These are phyloP conservation scores for Triangularia verruculosa DNA, from an alignment of 2,329 filamentous ascomycete species.

Conservation along the genomic window DNA sequence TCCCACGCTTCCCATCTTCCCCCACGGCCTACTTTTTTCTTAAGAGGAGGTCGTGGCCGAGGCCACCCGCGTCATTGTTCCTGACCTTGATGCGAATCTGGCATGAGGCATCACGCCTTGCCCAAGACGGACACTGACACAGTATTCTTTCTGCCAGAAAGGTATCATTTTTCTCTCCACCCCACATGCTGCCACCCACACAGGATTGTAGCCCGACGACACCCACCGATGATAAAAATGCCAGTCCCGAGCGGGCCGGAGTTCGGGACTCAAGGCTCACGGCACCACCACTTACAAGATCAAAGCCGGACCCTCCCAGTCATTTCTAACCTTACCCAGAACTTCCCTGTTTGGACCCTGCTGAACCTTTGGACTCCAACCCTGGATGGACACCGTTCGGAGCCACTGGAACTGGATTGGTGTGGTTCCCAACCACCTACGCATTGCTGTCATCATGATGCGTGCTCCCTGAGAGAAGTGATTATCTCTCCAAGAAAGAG, in stretches of 20 bases:
- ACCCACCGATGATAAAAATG: not conserved
- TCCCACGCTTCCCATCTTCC: conserved; percentile 6
- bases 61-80: conserved; percentile 6
- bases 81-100: conserved; percentile 13
- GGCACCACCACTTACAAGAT: not conserved
- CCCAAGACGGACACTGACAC: conserved; percentile 10
- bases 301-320: not conserved
- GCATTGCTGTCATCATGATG: not conserved
- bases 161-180: conserved; percentile 3
- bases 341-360: not conserved
- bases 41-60: conserved; percentile 13
- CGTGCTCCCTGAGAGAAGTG: not conserved
- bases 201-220: not conserved
- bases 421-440: not conserved
- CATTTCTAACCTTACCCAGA: not conserved
- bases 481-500: not conserved
- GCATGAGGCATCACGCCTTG: conserved; percentile 13
- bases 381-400: not conserved
- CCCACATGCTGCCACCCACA: conserved; percentile 11
- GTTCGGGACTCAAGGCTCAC: not conserved
- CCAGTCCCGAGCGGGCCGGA: not conserved
- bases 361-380: not conserved
- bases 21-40: conserved; percentile 7
- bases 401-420: not conserved
- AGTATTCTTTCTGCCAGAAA: conserved; percentile 12